Base-by-base conservation (phyloP, 2,329 filamentous ascomycete genomes). In the Xylariaceae sp. region DNA sequence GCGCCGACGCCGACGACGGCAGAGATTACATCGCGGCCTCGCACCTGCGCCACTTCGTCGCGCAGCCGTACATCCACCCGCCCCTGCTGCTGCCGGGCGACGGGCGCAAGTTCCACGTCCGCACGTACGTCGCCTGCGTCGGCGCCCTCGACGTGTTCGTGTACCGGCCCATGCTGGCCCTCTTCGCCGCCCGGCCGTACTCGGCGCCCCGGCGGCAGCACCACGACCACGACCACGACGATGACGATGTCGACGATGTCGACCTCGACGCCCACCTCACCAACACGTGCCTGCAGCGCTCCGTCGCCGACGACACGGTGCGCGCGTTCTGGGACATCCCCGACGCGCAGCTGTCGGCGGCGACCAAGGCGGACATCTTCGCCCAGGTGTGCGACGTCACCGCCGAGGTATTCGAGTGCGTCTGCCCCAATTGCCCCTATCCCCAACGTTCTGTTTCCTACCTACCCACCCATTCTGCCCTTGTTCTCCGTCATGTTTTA, bases 31-130 rank as follows among this genome's bases (percentile, higher is more conserved):
- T 95, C 45, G 82, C 86, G 36, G 86, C 90, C 3, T 92, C 85
- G 1, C 88, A 95, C 54, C 79, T 98, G 31, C 83, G 92, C 38
- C 90, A 98, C 64, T 98, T 98, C 63, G 79, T 96, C 51, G 89
- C 83, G 5, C 92, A 98, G 59, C 86, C 87, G 1, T 98, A 98
- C 60, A 90, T 98, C 50, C 76, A 94, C 57, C 85, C 83, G 2
- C 89, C 90, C 0, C 73, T 96, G 3, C 71, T 95, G 10, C 64
- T 90, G 12, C 68, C 66, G 3, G 70, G 67, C 18, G 72, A 72
- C 19, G 67, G 70, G 40, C 76, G 83, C 43, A 98, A 98, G 60
- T 98, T 96, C 63, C 92, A 98, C 63, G 86, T 98, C 52, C 74
- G 92, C 28, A 86, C 83, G 2, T 98, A 98, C 59, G 85, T 94